Evolutionary conservation across 1,139 yeast species (phyloP).

Genomic region (Taphrina confusa): DNA sequence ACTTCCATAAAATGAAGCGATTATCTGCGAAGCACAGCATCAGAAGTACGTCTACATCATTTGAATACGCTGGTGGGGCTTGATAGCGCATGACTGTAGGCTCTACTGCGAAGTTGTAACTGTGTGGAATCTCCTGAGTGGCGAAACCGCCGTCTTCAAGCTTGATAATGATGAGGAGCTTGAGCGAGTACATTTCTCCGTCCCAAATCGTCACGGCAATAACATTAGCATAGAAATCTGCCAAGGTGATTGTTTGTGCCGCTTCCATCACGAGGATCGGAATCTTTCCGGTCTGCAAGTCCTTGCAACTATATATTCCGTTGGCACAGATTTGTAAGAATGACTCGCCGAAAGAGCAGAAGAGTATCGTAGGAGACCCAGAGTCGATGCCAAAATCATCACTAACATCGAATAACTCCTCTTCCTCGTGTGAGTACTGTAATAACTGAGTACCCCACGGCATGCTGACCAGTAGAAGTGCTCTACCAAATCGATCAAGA

Average conservation of each 20-base stretch:
- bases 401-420: conserved; percentile 1
- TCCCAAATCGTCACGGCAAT: neutral
- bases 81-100: neutral
- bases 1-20: neutral
- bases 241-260: neutral
- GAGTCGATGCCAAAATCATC: neutral
- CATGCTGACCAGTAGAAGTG: conserved; percentile 5
- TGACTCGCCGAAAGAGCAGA: neutral
- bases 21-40: neutral
- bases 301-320: neutral
- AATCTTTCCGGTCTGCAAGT: neutral
- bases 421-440: neutral
- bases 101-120: neutral
- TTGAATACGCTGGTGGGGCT: neutral
- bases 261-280: too few relatives aligned
- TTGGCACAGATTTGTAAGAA: conserved; percentile 1
- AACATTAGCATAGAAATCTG: neutral
- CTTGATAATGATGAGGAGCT: neutral
- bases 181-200: neutral
- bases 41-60: neutral
- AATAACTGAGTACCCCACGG: conserved; percentile 7
- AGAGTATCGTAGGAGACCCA: neutral
- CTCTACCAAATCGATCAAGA: neutral
- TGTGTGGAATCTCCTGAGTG: neutral
- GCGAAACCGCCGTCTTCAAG: neutral